phyloP scores from a whole-genome alignment of 2,329 filamentous ascomycete genomes.

The Botrytis fragariae region DNA sequence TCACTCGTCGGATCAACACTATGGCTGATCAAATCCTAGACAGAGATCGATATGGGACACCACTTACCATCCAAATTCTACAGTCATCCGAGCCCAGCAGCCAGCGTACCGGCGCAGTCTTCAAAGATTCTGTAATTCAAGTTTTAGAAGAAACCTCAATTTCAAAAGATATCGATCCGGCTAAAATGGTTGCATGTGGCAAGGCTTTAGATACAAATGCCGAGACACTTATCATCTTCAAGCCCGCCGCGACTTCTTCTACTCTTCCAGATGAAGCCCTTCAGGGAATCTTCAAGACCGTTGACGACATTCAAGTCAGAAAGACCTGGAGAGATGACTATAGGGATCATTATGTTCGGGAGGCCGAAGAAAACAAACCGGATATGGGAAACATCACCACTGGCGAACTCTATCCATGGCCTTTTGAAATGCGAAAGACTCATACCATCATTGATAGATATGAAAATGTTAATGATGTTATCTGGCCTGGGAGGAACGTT shows the following conservation, averaged over 20 bases:
- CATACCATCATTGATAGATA: neutral
- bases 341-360: neutral
- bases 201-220: neutral
- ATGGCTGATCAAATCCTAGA: neutral
- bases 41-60: neutral
- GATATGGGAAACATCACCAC: neutral
- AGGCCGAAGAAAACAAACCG: too few species aligned
- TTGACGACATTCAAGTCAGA: neutral
- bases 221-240: constrained; percentile 1
- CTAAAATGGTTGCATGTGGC: neutral
- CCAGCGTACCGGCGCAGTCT: neutral
- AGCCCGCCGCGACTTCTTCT: neutral
- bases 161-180: neutral
- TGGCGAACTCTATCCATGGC: neutral
- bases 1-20: neutral
- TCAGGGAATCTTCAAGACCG: neutral
- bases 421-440: neutral
- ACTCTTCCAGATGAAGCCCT: neutral
- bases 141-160: neutral
- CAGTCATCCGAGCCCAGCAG: neutral
- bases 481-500: neutral
- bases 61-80: neutral
- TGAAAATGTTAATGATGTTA: neutral
- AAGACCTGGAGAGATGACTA: neutral
- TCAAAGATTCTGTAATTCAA: neutral